Evolutionary conservation across 1,139 yeast species (phyloP), one percentile per base, ranked within the genome.

Genomic region (Magnusiomyces magnusii): DNA sequence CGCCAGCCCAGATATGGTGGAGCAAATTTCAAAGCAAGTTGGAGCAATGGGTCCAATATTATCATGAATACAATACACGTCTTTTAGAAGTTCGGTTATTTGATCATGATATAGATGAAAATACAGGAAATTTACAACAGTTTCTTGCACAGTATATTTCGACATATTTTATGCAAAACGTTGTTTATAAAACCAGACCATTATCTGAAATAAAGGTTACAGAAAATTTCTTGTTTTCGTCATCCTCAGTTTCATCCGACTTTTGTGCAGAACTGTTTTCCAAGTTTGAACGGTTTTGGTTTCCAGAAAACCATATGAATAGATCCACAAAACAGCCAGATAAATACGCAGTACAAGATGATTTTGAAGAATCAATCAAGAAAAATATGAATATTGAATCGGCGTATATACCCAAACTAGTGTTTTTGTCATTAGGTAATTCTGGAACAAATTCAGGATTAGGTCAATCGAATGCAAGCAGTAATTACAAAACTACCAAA

Each of bases 111-210:
- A 24, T 41, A 3, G 47, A 52, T 5, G 19, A 25, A 3, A 25
- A 25, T 17, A 52, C 47, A 41, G 39, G 39, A 1, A 52, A 41
- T 39, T 27, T 52, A 5, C 49, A n/a, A 1, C 55, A 52, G 36
- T 52, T 52, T 41, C 47, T 52, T 3, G 55, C 47, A 17, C 55
- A 52, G 21, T 52, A 52, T 19, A 41, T 52, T 15, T 52, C 55
- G 10, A 19, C 34, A 41, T 52, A 52, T 24, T 24, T 52, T 36
- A 39, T 52, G 47, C 49, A 24, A 3, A 49, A 52, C 36, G 15
- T 39, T 10, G 27, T 5, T 15, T 24, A 21, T 24, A 13, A 51
- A 10, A 23, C 36, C 17, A n/a, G 19, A 19, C 10, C 19, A 10
- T 17, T 15, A 28, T 13, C 24, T n/a, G 25, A 34, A 50, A 2